Conservation (phyloP, 73 alveolate genomes). For the Uronychia binucleata region DNA sequence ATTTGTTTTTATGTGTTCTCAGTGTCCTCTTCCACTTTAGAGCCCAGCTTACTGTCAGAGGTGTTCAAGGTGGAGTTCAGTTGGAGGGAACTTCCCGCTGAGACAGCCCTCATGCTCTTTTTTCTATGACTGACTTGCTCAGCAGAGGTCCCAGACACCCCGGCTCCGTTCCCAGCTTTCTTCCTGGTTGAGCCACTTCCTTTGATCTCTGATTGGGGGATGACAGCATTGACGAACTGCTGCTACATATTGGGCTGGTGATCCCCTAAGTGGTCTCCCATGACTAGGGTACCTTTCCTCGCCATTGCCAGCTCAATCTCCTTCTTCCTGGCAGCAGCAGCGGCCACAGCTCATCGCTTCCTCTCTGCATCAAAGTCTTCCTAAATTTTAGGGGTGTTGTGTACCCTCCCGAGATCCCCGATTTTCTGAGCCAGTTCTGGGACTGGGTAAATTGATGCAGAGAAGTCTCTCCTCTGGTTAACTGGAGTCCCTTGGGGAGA, state of each 20-base stretch:
- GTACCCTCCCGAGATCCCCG: not conserved
- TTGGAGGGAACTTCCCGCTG: not conserved
- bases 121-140: not conserved
- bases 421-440: constrained; percentile 8
- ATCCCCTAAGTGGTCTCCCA: not conserved
- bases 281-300: not conserved
- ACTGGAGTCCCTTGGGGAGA: not conserved
- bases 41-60: not conserved
- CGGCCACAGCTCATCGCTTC: not conserved
- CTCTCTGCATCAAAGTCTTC: not conserved
- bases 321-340: not conserved
- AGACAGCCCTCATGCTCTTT: not conserved
- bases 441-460: constrained; percentile 32
- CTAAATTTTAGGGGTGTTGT: not conserved
- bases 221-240: not conserved
- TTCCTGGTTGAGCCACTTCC: not conserved
- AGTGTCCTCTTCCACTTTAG: not conserved
- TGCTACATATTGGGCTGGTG: not conserved
- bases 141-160: not conserved
- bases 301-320: not conserved
- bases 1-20: not conserved
- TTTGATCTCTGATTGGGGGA: not conserved
- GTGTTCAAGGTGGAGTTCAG: not conserved
- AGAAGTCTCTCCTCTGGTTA: constrained; percentile 17
- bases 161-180: not conserved